These are phyloP conservation scores for Metschnikowia lachancei DNA, from an alignment of 805 yeast species.

Conservation along the genomic window DNA sequence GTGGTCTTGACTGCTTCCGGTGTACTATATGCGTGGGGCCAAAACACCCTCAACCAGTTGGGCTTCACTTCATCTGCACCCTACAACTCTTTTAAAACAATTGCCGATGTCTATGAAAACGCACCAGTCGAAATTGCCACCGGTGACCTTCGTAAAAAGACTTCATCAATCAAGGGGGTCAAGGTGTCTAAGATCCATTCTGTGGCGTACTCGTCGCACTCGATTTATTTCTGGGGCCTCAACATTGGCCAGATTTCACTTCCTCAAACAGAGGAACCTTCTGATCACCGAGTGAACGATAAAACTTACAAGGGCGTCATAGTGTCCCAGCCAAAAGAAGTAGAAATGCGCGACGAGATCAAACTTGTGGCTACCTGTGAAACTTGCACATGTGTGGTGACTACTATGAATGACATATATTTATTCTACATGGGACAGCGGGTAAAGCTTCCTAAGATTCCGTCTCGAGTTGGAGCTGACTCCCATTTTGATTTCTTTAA, in stretches of 20 bases:
- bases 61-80: slow-evolving; percentile 39
- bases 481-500: slow-evolving; percentile 52
- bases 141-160: slow-evolving; percentile 39
- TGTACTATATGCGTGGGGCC: slow-evolving; percentile 77
- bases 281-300: slow-evolving; percentile 29
- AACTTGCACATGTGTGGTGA: slow-evolving; percentile 62
- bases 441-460: slow-evolving; percentile 44
- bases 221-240: slow-evolving; percentile 69
- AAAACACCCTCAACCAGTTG: slow-evolving; percentile 62
- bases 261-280: background rate
- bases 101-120: slow-evolving; percentile 30
- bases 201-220: slow-evolving; percentile 50
- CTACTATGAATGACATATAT: slow-evolving; percentile 58
- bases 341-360: slow-evolving; percentile 49
- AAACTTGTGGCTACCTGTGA: slow-evolving; percentile 64
- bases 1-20: slow-evolving; percentile 52
- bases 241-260: slow-evolving; percentile 72
- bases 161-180: slow-evolving; percentile 38
- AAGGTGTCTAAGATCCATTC: slow-evolving; percentile 71
- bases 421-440: slow-evolving; percentile 58
- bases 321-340: slow-evolving; percentile 38
- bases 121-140: slow-evolving; percentile 40
- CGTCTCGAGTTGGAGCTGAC: slow-evolving; percentile 35
- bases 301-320: slow-evolving; percentile 36
- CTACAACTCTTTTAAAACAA: slow-evolving; percentile 19